Conservation (phyloP, 2,329 filamentous ascomycete genomes). For the Reticulascus tulasneorum region DNA sequence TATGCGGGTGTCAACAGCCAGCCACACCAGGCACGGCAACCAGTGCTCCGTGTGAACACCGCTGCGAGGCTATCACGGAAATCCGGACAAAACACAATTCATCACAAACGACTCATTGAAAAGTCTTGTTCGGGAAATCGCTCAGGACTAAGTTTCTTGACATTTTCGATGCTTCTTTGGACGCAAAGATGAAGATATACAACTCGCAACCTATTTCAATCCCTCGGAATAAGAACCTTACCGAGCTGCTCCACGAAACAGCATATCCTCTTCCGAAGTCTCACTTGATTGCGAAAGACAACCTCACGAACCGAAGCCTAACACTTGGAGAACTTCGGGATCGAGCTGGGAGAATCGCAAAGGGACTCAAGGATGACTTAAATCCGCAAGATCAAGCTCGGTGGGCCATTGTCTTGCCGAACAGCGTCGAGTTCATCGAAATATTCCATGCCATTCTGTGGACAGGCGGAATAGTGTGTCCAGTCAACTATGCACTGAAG, state of each 20-base stretch:
- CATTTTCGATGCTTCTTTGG: too few relatives aligned
- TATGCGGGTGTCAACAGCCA: too few relatives aligned
- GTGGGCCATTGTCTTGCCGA: conserved; percentile 40
- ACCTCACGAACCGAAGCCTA: conserved; percentile 39
- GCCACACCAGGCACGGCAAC: too few relatives aligned
- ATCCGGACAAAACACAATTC: too few relatives aligned
- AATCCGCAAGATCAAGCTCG: conserved; percentile 29
- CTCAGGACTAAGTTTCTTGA: too few relatives aligned
- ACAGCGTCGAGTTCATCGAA: conserved; percentile 41
- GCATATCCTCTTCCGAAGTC: conserved; percentile 32
- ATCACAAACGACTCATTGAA: too few relatives aligned
- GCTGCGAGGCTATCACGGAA: too few relatives aligned
- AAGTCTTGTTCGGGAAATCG: too few relatives aligned
- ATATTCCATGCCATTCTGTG: conserved; percentile 36
- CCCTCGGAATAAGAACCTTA: conserved; percentile 36
- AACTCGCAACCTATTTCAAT: conserved; percentile 26
- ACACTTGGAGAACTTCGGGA: conserved; percentile 38
- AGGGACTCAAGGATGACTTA: conserved; percentile 29
- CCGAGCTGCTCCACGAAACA: conserved; percentile 37
- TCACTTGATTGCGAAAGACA: conserved; percentile 38
- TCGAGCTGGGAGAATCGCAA: conserved; percentile 35
- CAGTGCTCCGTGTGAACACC: too few relatives aligned
- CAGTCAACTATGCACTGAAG: conserved; percentile 35
- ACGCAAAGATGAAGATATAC: conserved; percentile 27
- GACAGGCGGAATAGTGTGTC: conserved; percentile 34